Evolutionary conservation across 2,329 filamentous ascomycete species (phyloP), one percentile per base, ranked within the genome.

Genomic region (Fonsecaea nubica): DNA sequence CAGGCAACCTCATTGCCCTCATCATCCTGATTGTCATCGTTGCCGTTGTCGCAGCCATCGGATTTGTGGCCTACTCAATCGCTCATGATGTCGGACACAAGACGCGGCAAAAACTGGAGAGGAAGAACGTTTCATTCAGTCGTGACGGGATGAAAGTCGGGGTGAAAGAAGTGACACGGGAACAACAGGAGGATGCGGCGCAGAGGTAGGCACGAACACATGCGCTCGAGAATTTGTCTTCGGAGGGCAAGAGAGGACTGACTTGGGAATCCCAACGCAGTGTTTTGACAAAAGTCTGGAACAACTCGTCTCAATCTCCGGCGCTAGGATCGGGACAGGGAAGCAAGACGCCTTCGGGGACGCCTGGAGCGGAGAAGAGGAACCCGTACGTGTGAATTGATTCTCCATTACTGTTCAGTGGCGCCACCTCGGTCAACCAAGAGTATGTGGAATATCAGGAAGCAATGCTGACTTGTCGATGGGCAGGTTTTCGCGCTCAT

Each of bases 91-190:
- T 90, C 58, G 82, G 84, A 67, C 80, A 85, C 68, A 82, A 83
- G 69, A 87, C 86, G 52, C 81, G 81, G 53, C 81, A 84, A 74
- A 86, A 86, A 71, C 85, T 89, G 84, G 86, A 89, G 77, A 86
- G 86, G 80, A 87, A 87, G 76, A 83, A 89, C 70, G 82, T 90
- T 42, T 77, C 81, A 10, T 84, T 89, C 74, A 83, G 83, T 1
- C 86, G 84, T 73, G 86, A 88, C 53, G 87, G 87, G 25, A 82
- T 87, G 70, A 85, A 85, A 69, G 86, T 89, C 8, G 85, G 84
- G 1, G 83, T 89, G 53, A 87, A 85, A 76, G 84, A 88, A 72
- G 71, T 86, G 10, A 79, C 78, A 32, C 80, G 83, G 4, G 87
- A 89, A 78, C 81, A 85, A 38, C 86, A 87, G 72, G 82, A 84